A percentile compares a stretch with the other conserved stretches of the same genome.
These are phyloP conservation scores for Kazachstania kunashirensis DNA, from an alignment of 805 yeast genomes.

Conservation along the genomic window DNA sequence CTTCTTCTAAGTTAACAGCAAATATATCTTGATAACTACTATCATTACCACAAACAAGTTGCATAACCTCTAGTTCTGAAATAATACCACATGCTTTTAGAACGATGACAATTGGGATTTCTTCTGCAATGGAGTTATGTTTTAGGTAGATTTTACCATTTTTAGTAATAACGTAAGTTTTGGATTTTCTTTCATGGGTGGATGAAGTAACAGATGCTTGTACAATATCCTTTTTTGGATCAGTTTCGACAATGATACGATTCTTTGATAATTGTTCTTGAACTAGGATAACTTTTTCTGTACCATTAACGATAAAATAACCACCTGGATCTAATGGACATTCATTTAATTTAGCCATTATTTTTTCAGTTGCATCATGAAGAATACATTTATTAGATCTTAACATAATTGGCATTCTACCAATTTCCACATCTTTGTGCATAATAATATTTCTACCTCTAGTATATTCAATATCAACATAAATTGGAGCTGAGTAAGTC, in stretches of 20 bases:
- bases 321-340: conserved; percentile 99
- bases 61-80: conserved; percentile 87
- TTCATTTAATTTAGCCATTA: conserved; percentile 83
- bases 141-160: conserved; percentile 82
- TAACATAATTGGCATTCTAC: conserved; percentile 98
- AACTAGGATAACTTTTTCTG: conserved; percentile 91
- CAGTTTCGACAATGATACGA: conserved; percentile 96
- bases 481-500: conserved; percentile 90
- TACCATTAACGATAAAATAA: conserved; percentile 93
- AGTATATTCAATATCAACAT: conserved; percentile 94
- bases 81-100: conserved; percentile 91
- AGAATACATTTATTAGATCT: conserved; percentile 86
- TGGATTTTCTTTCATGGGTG: conserved; percentile 95
- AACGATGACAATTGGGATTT: conserved; percentile 86
- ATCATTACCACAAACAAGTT: conserved; percentile 85
- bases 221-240: conserved; percentile 84
- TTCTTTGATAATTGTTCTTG: conserved; percentile 96
- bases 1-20: conserved; percentile 89
- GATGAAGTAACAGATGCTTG: conserved; percentile 98
- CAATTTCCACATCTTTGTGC: conserved; percentile 86
- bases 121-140: conserved; percentile 93
- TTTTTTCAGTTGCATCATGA: conserved; percentile 63
- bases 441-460: conserved; percentile 87
- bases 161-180: conserved; percentile 90
- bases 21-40: conserved; percentile 85